Evolutionary conservation across 2,329 filamentous ascomycete genomes (phyloP).

Genomic region (Curvularia sp.): DNA sequence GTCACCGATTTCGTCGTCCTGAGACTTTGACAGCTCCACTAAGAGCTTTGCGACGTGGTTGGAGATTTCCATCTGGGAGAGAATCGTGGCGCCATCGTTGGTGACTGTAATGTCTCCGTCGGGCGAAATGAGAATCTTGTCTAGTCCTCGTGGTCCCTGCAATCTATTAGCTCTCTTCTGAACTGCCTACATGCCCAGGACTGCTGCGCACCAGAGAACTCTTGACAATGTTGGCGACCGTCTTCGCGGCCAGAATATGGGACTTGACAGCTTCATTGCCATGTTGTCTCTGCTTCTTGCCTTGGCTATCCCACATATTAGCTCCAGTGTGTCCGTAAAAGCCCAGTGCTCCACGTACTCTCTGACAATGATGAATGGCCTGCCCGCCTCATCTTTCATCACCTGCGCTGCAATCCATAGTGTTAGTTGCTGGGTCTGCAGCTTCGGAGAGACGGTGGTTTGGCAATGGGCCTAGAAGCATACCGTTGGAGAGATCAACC

Average conservation of each 20-base stretch:
- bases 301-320: slow-evolving; percentile 70
- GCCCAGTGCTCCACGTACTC: slow-evolving; percentile 69
- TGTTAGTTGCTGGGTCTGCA: slow-evolving; percentile 31
- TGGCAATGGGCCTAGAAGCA: slow-evolving; percentile 22
- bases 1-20: slow-evolving; percentile 98
- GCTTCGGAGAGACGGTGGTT: slow-evolving; percentile 7
- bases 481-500: slow-evolving; percentile 86
- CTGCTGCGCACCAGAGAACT: slow-evolving; percentile 73
- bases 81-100: slow-evolving; percentile 97
- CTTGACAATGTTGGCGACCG: slow-evolving; percentile 96
- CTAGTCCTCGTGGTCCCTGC: slow-evolving; percentile 86
- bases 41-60: slow-evolving; percentile 98
- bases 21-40: slow-evolving; percentile 96
- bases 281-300: slow-evolving; percentile 95
- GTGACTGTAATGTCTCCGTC: slow-evolving; percentile 99
- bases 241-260: slow-evolving; percentile 95
- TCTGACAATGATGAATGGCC: slow-evolving; percentile 97
- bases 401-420: slow-evolving; percentile 64
- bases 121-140: slow-evolving; percentile 98
- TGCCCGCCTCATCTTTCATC: slow-evolving; percentile 96
- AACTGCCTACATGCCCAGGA: background rate
- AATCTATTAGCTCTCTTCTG: slow-evolving; percentile 20
- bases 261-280: slow-evolving; percentile 98
- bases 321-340: slow-evolving; percentile 10
- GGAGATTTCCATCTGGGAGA: slow-evolving; percentile 96